These are phyloP conservation scores for Fusarium sambucinum DNA, from an alignment of 2,329 filamentous ascomycete genomes.

Conservation along the genomic window DNA sequence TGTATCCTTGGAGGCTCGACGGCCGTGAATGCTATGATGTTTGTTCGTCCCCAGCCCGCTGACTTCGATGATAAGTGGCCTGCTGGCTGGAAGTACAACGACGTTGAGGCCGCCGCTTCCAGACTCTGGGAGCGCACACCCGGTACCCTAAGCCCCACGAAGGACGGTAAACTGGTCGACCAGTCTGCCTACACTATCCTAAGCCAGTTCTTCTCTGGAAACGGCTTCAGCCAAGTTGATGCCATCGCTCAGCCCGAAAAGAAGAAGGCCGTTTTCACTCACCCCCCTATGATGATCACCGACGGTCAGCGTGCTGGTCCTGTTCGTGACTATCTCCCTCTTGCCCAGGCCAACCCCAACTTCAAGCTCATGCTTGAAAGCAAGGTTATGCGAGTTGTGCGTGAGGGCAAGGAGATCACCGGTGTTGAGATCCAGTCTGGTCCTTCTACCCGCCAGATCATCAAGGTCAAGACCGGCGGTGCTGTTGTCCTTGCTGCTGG, in stretches of 20 bases:
- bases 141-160: conserved; percentile 74
- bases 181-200: conserved; percentile 75
- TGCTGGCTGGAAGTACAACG: conserved; percentile 72
- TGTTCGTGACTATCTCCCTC: conserved; percentile 76
- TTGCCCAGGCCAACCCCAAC: conserved; percentile 69
- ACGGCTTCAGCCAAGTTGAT: conserved; percentile 73
- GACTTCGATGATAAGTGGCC: conserved; percentile 83
- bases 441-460: conserved; percentile 53
- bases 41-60: conserved; percentile 72
- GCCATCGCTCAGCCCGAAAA: conserved; percentile 73
- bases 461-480: conserved; percentile 43
- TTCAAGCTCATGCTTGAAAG: conserved; percentile 77
- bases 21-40: conserved; percentile 75
- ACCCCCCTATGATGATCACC: conserved; percentile 67
- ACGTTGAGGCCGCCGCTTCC: conserved; percentile 67
- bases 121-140: conserved; percentile 78
- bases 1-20: conserved; percentile 77
- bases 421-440: conserved; percentile 78
- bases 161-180: conserved; percentile 75
- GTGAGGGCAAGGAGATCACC: conserved; percentile 70
- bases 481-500: conserved; percentile 75
- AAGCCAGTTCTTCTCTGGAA: conserved; percentile 66
- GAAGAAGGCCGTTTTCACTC: conserved; percentile 72
- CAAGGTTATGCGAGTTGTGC: conserved; percentile 74
- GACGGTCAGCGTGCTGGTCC: conserved; percentile 76